Evolutionary conservation across 2,329 filamentous ascomycete species (phyloP).

Genomic region (Macrophomina pseudophaseolina): DNA sequence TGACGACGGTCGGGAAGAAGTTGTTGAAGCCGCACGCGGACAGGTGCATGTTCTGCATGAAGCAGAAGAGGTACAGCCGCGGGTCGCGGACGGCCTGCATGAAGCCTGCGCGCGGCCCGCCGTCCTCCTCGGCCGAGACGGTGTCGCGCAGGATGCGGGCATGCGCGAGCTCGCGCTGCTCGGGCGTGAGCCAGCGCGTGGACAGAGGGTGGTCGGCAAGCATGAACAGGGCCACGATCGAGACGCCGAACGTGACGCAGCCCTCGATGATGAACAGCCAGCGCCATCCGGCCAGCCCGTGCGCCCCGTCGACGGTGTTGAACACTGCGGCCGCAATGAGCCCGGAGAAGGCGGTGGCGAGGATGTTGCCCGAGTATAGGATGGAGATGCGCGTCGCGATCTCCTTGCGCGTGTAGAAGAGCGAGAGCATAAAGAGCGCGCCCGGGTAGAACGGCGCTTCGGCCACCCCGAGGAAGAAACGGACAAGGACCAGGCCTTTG

Average conservation of each 20-base stretch:
- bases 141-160: constrained; percentile 54
- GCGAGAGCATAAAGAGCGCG: constrained; percentile 41
- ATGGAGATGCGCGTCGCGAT: constrained; percentile 46
- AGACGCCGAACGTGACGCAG: constrained; percentile 32
- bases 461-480: constrained; percentile 46
- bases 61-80: constrained; percentile 2
- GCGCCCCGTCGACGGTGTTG: constrained; percentile 36
- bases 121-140: constrained; percentile 48
- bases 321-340: constrained; percentile 45
- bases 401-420: constrained; percentile 46
- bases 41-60: constrained; percentile 20
- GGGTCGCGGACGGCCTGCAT: background rate
- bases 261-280: constrained; percentile 23
- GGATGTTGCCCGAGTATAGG: constrained; percentile 46
- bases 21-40: constrained; percentile 33
- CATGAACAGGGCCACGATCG: constrained; percentile 31
- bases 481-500: constrained; percentile 44
- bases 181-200: constrained; percentile 51
- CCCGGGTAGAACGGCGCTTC: constrained; percentile 44
- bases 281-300: background rate
- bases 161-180: constrained; percentile 47
- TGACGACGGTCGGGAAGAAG: constrained; percentile 44
- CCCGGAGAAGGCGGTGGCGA: constrained; percentile 49
- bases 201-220: constrained; percentile 45
- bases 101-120: background rate